Conservation (phyloP, 2,329 filamentous ascomycete species). For the Aspergillus quadricinctus region DNA sequence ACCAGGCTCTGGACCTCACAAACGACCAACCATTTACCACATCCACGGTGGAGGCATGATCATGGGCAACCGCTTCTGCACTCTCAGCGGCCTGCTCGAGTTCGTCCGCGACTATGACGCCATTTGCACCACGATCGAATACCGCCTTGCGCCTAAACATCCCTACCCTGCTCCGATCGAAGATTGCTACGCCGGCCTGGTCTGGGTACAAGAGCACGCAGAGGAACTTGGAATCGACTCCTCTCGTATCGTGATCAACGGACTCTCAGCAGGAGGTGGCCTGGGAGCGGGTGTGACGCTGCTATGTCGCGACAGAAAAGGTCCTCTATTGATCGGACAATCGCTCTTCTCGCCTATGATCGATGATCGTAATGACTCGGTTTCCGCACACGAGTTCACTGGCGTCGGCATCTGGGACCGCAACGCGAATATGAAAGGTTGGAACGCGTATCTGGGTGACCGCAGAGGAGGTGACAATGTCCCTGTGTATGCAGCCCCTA, state of each 20-base stretch:
- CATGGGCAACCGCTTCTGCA: slow-evolving; percentile 23
- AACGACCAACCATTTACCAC: slow-evolving; percentile 29
- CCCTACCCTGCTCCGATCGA: slow-evolving; percentile 33
- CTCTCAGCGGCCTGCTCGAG: slow-evolving; percentile 18
- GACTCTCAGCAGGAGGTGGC: slow-evolving; percentile 55
- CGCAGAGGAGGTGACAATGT: slow-evolving; percentile 26
- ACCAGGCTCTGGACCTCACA: too few relatives aligned
- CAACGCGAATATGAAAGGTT: slow-evolving; percentile 17
- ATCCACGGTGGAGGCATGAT: slow-evolving; percentile 44
- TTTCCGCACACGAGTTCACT: slow-evolving; percentile 8
- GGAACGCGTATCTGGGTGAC: slow-evolving; percentile 19
- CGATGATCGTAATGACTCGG: slow-evolving; percentile 30
- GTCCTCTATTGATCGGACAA: slow-evolving; percentile 34
- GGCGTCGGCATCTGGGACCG: slow-evolving; percentile 9
- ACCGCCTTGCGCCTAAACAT: slow-evolving; percentile 43
- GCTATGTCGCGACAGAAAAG: slow-evolving; percentile 40
- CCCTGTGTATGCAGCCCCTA: slow-evolving; percentile 15
- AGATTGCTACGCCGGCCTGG: slow-evolving; percentile 40
- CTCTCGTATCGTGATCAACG: slow-evolving; percentile 50
- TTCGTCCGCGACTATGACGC: slow-evolving; percentile 26
- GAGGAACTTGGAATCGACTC: slow-evolving; percentile 40
- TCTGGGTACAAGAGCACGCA: slow-evolving; percentile 30
- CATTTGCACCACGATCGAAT: slow-evolving; percentile 36
- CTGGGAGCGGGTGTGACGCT: slow-evolving; percentile 53
- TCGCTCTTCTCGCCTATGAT: slow-evolving; percentile 42